phyloP scores from a whole-genome alignment of 2,329 filamentous ascomycete species.

The Aspergillus ochraceus region DNA sequence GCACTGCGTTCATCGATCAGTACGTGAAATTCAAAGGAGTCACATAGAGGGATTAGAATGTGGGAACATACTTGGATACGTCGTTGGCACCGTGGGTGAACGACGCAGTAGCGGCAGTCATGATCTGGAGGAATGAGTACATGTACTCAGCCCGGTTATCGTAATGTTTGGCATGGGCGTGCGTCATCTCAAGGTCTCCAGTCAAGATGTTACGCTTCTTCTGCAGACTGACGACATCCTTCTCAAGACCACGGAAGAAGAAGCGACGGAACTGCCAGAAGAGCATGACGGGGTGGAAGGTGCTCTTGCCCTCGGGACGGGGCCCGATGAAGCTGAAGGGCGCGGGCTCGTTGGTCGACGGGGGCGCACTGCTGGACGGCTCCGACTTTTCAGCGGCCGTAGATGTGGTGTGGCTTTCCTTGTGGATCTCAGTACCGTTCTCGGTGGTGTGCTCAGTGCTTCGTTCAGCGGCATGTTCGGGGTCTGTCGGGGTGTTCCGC shows the following conservation, averaged over 20 bases:
- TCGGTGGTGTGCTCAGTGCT: neutral
- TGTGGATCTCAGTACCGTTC: neutral
- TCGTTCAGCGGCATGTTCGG: neutral
- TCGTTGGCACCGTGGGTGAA: slow-evolving; percentile 23
- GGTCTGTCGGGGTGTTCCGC: slow-evolving; percentile 7
- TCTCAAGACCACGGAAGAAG: slow-evolving; percentile 19
- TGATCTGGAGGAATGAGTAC: slow-evolving; percentile 20
- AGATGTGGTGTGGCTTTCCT: slow-evolving; percentile 1
- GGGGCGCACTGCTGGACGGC: neutral
- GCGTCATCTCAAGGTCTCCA: slow-evolving; percentile 17
- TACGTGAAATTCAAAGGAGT: neutral
- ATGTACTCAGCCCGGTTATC: slow-evolving; percentile 20
- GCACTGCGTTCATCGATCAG: slow-evolving; percentile 9
- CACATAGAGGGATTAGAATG: neutral
- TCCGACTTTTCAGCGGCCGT: neutral
- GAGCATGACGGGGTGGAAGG: slow-evolving; percentile 13
- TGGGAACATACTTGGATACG: slow-evolving; percentile 16
- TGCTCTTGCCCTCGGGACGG: slow-evolving; percentile 14
- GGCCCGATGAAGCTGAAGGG: slow-evolving; percentile 11
- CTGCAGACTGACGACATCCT: slow-evolving; percentile 17
- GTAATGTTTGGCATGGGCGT: slow-evolving; percentile 16
- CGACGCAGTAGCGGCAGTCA: slow-evolving; percentile 17
- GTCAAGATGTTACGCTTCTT: slow-evolving; percentile 18
- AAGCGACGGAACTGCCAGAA: slow-evolving; percentile 16
- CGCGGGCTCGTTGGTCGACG: neutral